A percentile compares a stretch with the other conserved stretches of the same genome.
Evolutionary conservation across 2,329 filamentous ascomycete species (phyloP).

Genomic region (Monilinia vaccinii-corymbosi): DNA sequence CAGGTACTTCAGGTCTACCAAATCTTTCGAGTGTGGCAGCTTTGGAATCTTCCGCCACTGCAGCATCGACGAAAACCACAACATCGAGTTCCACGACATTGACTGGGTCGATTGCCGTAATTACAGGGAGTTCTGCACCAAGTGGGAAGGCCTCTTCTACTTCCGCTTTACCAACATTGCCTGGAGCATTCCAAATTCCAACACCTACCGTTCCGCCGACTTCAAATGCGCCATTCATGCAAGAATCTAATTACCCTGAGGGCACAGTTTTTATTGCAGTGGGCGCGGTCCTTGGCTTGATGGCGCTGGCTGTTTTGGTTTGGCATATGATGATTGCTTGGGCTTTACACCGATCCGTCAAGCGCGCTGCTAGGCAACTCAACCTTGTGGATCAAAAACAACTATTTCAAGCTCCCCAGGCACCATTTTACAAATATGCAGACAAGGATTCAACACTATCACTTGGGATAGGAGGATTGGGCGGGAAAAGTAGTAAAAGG

Average conservation of each 20-base stretch:
- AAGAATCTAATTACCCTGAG: constrained; percentile 73
- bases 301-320: constrained; percentile 70
- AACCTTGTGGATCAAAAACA: constrained; percentile 62
- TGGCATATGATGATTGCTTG: constrained; percentile 87
- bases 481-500: constrained; percentile 27
- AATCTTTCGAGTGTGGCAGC: constrained; percentile 21
- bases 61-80: constrained; percentile 9
- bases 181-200: constrained; percentile 55
- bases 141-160: constrained; percentile 10
- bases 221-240: constrained; percentile 81
- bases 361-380: constrained; percentile 70
- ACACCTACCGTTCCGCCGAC: constrained; percentile 73
- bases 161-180: constrained; percentile 41
- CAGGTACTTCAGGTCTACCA: constrained; percentile 12
- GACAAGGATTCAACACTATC: constrained; percentile 38
- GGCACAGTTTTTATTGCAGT: constrained; percentile 96
- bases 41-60: constrained; percentile 19
- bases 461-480: constrained; percentile 15
- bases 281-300: constrained; percentile 75
- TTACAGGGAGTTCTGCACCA: not conserved
- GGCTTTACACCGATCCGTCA: constrained; percentile 85
- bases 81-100: constrained; percentile 11
- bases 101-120: constrained; percentile 10
- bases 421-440: constrained; percentile 51
- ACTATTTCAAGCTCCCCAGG: constrained; percentile 43